phyloP scores from a whole-genome alignment of 2,329 filamentous ascomycete species.

The Fusarium sp. region DNA sequence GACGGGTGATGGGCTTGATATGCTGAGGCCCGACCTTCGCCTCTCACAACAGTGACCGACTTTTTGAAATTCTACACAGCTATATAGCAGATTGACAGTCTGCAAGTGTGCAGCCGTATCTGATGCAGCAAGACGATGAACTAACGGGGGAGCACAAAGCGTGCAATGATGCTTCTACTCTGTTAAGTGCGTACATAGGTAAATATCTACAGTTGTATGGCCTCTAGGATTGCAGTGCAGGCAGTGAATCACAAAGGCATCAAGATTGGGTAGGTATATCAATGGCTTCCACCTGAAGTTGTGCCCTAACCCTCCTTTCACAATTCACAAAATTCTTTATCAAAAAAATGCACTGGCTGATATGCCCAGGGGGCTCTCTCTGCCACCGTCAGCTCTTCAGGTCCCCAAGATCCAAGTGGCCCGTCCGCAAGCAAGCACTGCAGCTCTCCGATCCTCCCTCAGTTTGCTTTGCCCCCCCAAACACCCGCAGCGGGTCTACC shows the following conservation, averaged over 20 bases:
- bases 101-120: slow-evolving; percentile 7
- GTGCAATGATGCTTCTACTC: neutral
- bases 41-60: slow-evolving; percentile 15
- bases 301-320: neutral
- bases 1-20: slow-evolving; percentile 9
- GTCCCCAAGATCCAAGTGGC: neutral
- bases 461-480: slow-evolving; percentile 1
- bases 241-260: slow-evolving; percentile 2
- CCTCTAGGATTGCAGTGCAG: neutral
- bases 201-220: neutral
- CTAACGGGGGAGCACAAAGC: slow-evolving; percentile 3
- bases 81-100: neutral
- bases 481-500: neutral
- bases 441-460: slow-evolving; percentile 8
- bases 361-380: neutral
- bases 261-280: neutral
- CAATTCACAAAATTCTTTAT: neutral
- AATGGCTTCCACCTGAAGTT: neutral
- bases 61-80: slow-evolving; percentile 17
- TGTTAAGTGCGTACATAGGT: neutral
- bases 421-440: slow-evolving; percentile 9
- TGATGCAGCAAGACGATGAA: slow-evolving; percentile 20
- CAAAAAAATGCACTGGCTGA: neutral
- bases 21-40: slow-evolving; percentile 3
- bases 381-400: neutral